Conservation (phyloP, 257 asterid genomes). For the Schizonepeta tenuifolia region DNA sequence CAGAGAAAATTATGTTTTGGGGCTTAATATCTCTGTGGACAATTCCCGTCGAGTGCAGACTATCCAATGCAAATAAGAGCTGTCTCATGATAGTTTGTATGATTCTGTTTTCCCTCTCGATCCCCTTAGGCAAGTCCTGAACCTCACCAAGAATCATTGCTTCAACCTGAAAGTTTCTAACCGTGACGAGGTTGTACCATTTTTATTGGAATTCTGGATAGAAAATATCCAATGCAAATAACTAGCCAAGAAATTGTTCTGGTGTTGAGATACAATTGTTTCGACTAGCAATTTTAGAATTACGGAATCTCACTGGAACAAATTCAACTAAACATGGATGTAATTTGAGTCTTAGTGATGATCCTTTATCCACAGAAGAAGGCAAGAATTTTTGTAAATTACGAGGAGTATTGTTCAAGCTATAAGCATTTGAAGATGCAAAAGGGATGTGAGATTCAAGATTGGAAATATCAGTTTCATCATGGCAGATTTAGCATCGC, state of each 20-base stretch:
- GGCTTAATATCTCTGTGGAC: constrained; percentile 98
- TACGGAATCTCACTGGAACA: too few relatives aligned
- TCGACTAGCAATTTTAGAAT: too few relatives aligned
- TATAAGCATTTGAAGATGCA: too few relatives aligned
- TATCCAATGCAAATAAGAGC: constrained; percentile 83
- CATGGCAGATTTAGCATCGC: not conserved
- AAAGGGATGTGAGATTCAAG: too few relatives aligned
- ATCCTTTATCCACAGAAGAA: not conserved
- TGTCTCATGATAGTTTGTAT: constrained; percentile 90
- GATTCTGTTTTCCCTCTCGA: constrained; percentile 88
- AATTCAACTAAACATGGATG: too few relatives aligned
- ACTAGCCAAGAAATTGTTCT: not conserved
- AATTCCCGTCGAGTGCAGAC: constrained; percentile 94
- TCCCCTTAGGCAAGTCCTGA: constrained; percentile 73
- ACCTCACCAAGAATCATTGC: constrained; percentile 73
- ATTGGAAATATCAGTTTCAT: not conserved
- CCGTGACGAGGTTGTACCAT: too few relatives aligned
- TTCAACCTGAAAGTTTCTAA: constrained; percentile 62
- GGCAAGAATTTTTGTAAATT: not conserved
- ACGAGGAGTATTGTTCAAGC: not conserved
- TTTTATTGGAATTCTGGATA: too few relatives aligned
- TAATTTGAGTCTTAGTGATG: not conserved
- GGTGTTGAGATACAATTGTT: not conserved
- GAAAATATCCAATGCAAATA: too few relatives aligned
- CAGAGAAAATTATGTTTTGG: constrained; percentile 88